A percentile compares a stretch with the other conserved stretches of the same genome.
Evolutionary conservation across 805 yeast species (phyloP).

Genomic region (Candida easanensis): DNA sequence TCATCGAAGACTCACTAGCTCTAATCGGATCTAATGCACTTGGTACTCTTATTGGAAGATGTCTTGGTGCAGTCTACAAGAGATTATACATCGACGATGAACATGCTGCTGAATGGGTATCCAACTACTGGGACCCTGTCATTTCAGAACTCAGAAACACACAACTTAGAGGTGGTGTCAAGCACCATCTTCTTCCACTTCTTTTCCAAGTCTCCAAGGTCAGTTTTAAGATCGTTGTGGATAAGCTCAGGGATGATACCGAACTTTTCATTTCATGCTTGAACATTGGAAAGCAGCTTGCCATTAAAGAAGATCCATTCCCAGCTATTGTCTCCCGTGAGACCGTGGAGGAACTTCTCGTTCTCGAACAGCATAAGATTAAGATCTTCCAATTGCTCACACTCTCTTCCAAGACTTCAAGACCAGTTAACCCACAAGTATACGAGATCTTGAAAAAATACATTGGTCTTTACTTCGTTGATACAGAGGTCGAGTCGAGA

Average conservation of each 20-base stretch:
- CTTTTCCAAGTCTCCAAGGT: slow-evolving; percentile 52
- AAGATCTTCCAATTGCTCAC: slow-evolving; percentile 60
- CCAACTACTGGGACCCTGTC: slow-evolving; percentile 23
- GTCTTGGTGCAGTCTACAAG: slow-evolving; percentile 41
- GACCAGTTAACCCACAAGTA: slow-evolving; percentile 45
- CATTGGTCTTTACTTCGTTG: slow-evolving; percentile 55
- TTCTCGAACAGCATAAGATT: slow-evolving; percentile 44
- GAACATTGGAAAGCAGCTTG: slow-evolving; percentile 61
- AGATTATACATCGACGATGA: slow-evolving; percentile 32
- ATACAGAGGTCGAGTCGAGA: slow-evolving; percentile 64
- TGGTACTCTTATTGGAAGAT: slow-evolving; percentile 65
- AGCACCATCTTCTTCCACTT: slow-evolving; percentile 58
- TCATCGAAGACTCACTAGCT: slow-evolving; percentile 45
- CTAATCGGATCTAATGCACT: slow-evolving; percentile 56
- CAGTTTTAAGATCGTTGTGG: slow-evolving; percentile 40
- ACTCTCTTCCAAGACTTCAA: slow-evolving; percentile 59
- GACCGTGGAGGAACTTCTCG: slow-evolving; percentile 38
- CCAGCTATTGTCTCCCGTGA: slow-evolving; percentile 34
- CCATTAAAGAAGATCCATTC: slow-evolving; percentile 50
- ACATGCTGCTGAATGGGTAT: slow-evolving; percentile 23
- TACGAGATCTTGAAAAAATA: slow-evolving; percentile 42
- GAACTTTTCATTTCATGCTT: slow-evolving; percentile 49
- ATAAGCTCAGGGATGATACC: slow-evolving; percentile 30
- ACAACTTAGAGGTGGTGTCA: slow-evolving; percentile 40
- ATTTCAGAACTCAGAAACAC: slow-evolving; percentile 13